A percentile compares a stretch with the other conserved stretches of the same genome.
Conservation (phyloP, 805 yeast genomes). For the Candida ovalis region DNA sequence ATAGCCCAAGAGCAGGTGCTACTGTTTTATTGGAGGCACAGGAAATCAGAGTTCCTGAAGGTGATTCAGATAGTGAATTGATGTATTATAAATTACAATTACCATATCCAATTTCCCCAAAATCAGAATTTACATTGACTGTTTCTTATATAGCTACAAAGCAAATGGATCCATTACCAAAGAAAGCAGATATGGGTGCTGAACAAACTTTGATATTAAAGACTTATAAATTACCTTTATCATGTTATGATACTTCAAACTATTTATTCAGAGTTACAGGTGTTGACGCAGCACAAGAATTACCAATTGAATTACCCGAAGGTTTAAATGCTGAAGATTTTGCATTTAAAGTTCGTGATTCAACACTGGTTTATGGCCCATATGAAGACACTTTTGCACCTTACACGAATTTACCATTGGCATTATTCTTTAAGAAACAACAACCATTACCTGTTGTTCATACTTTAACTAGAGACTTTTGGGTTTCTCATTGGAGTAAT, state of each 20-base stretch:
- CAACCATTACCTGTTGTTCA: conserved; percentile 60
- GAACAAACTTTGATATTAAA: conserved; percentile 55
- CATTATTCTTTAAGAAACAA: conserved; percentile 60
- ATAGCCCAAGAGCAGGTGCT: conserved; percentile 18
- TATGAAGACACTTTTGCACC: conserved; percentile 39
- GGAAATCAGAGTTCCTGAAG: conserved; percentile 9
- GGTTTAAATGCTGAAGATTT: conserved; percentile 30
- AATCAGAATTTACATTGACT: conserved; percentile 44
- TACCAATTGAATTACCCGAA: conserved; percentile 8
- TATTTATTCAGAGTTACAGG: conserved; percentile 16
- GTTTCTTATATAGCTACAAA: conserved; percentile 47
- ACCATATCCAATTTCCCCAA: conserved; percentile 67
- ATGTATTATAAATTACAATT: conserved; percentile 47
- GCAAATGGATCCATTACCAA: conserved; percentile 59
- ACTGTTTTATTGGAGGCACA: conserved; percentile 20
- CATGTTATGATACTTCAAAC: conserved; percentile 56
- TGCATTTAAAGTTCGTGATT: conserved; percentile 30
- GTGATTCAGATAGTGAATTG: conserved; percentile 17
- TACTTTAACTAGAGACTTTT: conserved; percentile 64
- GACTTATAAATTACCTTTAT: conserved; percentile 49
- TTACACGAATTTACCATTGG: conserved; percentile 44
- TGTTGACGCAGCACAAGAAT: conserved; percentile 13
- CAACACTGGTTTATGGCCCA: conserved; percentile 54
- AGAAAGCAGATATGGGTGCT: conserved; percentile 52
- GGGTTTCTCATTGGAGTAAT: conserved; percentile 86